Conservation (phyloP, 345 rosid species). For the Zanthoxylum bungeanum region DNA sequence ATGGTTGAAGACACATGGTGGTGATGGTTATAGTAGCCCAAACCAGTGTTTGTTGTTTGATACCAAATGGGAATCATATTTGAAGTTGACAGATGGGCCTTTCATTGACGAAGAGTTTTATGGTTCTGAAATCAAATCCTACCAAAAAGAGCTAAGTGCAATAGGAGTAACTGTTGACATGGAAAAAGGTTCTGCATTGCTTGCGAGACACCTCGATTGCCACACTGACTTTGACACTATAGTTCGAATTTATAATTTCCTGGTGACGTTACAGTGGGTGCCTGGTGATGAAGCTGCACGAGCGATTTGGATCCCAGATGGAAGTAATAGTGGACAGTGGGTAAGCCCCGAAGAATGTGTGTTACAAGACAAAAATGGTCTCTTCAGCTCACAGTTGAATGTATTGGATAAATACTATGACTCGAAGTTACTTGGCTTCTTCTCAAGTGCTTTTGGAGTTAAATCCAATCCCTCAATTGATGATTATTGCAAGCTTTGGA, state of each 20-base stretch:
- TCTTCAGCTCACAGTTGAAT: slow-evolving; percentile 40
- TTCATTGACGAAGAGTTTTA: slow-evolving; percentile 65
- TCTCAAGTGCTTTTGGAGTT: slow-evolving; percentile 39
- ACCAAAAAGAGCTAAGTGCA: slow-evolving; percentile 36
- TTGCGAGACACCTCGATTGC: slow-evolving; percentile 34
- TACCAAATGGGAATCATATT: slow-evolving; percentile 24
- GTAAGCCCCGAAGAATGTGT: slow-evolving; percentile 45
- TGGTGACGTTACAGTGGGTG: slow-evolving; percentile 33
- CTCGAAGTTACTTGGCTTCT: slow-evolving; percentile 25
- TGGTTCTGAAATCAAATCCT: slow-evolving; percentile 31
- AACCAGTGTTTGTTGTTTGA: slow-evolving; percentile 43
- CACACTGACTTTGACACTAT: slow-evolving; percentile 43
- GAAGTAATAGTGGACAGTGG: slow-evolving; percentile 41
- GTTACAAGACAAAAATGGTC: slow-evolving; percentile 43
- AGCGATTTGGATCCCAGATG: slow-evolving; percentile 56
- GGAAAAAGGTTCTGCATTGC: slow-evolving; percentile 26
- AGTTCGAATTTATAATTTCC: slow-evolving; percentile 43
- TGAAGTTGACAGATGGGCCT: slow-evolving; percentile 62
- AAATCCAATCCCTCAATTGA: slow-evolving; percentile 40
- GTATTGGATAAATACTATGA: slow-evolving; percentile 51
- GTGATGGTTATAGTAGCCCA: slow-evolving; percentile 55
- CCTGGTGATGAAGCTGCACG: slow-evolving; percentile 16
- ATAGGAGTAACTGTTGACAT: slow-evolving; percentile 47
- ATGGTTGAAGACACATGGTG: slow-evolving; percentile 59
- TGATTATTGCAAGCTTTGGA: slow-evolving; percentile 65